phyloP scores from a whole-genome alignment of 2,329 filamentous ascomycete species.

The Alternaria rosae region DNA sequence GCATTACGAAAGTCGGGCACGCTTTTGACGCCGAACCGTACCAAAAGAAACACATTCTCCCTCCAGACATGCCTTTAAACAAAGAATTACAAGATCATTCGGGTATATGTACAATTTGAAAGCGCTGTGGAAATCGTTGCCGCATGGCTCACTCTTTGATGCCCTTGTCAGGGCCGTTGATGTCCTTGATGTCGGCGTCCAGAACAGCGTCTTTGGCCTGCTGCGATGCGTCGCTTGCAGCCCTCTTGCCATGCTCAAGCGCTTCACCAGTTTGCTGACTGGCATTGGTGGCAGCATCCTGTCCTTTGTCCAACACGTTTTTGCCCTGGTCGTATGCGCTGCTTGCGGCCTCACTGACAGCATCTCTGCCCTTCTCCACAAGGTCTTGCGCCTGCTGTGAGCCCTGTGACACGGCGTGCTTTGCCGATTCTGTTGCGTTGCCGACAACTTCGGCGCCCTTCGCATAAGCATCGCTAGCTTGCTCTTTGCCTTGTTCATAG shows the following conservation, averaged over 20 bases:
- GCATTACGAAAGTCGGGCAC: not conserved
- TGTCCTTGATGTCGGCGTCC: slow-evolving; percentile 25
- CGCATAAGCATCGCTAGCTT: slow-evolving; percentile 26
- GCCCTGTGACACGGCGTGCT: slow-evolving; percentile 35
- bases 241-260: slow-evolving; percentile 34
- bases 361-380: slow-evolving; percentile 32
- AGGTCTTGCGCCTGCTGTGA: slow-evolving; percentile 35
- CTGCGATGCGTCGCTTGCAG: slow-evolving; percentile 18
- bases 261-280: slow-evolving; percentile 22
- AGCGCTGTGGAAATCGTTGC: not conserved
- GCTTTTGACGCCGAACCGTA: not conserved
- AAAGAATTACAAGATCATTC: slow-evolving; percentile 6
- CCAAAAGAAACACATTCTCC: not conserved
- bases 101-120: slow-evolving; percentile 31
- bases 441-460: slow-evolving; percentile 37
- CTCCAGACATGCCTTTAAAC: not conserved
- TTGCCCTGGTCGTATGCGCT: slow-evolving; percentile 22
- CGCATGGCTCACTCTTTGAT: slow-evolving; percentile 21
- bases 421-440: slow-evolving; percentile 34
- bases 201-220: slow-evolving; percentile 28
- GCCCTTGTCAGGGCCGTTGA: slow-evolving; percentile 22
- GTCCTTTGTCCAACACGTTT: slow-evolving; percentile 33
- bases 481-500: slow-evolving; percentile 44
- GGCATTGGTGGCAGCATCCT: slow-evolving; percentile 20
- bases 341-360: slow-evolving; percentile 4